Base-by-base conservation (phyloP, 2,329 filamentous ascomycete species). In the Alternaria tenuissima region DNA sequence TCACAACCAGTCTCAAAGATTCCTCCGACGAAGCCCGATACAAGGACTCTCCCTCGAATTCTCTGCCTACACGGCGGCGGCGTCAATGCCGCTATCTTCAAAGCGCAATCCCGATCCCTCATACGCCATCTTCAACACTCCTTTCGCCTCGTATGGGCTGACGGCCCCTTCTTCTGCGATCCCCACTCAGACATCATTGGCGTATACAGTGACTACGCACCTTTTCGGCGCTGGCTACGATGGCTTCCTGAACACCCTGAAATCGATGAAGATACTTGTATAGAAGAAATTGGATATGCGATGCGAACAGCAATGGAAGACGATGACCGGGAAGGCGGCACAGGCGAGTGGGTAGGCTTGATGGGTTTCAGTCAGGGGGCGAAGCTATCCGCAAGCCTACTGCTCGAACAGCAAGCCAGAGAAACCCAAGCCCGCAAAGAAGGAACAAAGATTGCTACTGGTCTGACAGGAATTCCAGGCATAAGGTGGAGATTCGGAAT, bases 31-130 rank as follows among this genome's bases (percentile, higher is more conserved):
- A 66, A 63, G 34, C 69, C 75, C 9, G 69, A 74, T 58, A 68
- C 74, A 24, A 68, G 43, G 14, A 46, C 55, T 11, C 72, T 83
- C 41, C 90, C 90, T 3, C 88, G 91, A 60, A 87, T 94, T 67
- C 88, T 94, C 67, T 93, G 90, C 78, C 87, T 94, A n/a, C 91
- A 94, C 77, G 91, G 91, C 74, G 91, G 91, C 69, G 91, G 91
- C 62, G 88, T 89, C 65, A 93, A 90, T 71, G 88, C 85, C n/a
- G 74, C 83, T 41, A 87, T 93, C 75, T 93, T 93, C 81, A 81
- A 84, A 62, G 76, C 85, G 11, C 91, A 94, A 79, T 87, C 88
- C 67, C 90, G 91, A 63, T 81, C 81, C 5, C 76, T 88, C 7
- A 79, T 81, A 54, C 72, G 75, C 47, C 72, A 80, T 55, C 84